Percentiles rank a stretch among this genome's conserved stretches.
These are phyloP conservation scores for Taiozyma sp. DNA, from an alignment of 1,139 yeast genomes.

Conservation along the genomic window DNA sequence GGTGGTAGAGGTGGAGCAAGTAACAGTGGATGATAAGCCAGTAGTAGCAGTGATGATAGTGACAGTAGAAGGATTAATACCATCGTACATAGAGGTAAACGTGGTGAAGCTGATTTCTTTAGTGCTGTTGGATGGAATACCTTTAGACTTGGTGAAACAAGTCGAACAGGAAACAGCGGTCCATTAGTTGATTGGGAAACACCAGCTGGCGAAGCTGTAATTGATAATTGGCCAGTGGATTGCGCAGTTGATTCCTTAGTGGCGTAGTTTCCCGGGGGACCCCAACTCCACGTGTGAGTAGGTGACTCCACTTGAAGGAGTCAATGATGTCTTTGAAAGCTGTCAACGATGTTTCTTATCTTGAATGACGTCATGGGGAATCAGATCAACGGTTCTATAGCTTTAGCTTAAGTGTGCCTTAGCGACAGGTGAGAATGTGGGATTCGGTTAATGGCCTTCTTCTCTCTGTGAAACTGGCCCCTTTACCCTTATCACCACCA, in stretches of 20 bases:
- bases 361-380: neutral
- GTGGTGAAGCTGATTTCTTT: neutral
- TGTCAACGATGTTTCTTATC: too few species aligned
- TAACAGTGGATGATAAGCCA: neutral
- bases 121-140: neutral
- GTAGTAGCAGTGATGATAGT: neutral
- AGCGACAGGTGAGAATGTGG: neutral
- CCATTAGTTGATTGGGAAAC: neutral
- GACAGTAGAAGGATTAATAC: neutral
- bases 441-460: neutral
- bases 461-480: neutral
- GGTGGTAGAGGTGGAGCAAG: conserved; percentile 1
- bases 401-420: neutral
- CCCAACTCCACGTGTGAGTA: too few species aligned
- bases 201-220: too few species aligned
- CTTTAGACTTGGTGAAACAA: neutral
- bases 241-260: neutral
- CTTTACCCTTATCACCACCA: too few species aligned
- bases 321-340: too few species aligned
- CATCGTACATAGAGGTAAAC: neutral
- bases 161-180: neutral
- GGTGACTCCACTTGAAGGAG: too few species aligned
- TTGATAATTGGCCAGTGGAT: neutral
- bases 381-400: neutral
- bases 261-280: neutral